Evolutionary conservation across 75 land plant genomes (phyloP).

Genomic region (Larix kaempferi): DNA sequence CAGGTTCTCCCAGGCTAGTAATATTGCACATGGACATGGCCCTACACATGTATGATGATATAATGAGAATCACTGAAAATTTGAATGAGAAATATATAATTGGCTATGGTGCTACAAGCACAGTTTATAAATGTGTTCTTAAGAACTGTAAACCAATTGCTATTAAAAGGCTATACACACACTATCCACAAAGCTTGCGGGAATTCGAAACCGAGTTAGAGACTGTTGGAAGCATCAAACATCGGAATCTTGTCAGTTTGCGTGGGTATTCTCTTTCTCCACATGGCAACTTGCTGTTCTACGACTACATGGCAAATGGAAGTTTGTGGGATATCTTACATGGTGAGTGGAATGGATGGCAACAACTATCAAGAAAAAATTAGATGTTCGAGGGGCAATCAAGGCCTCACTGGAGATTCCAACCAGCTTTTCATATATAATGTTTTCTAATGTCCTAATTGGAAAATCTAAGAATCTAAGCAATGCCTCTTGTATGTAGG

Average conservation of each 20-base stretch:
- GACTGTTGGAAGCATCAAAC: conserved; percentile 94
- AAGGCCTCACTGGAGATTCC: too few species aligned
- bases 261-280: conserved; percentile 91
- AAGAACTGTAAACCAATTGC: conserved; percentile 95
- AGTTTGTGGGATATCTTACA: conserved; percentile 96
- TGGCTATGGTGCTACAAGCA: conserved; percentile 95
- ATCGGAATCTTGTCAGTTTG: conserved; percentile 87
- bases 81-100: conserved; percentile 86
- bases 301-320: conserved; percentile 98
- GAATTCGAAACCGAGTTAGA: conserved; percentile 93
- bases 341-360: conserved; percentile 38
- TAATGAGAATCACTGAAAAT: conserved; percentile 94
- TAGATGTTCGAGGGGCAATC: too few species aligned
- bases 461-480: background rate
- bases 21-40: conserved; percentile 97
- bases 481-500: too few species aligned
- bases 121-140: conserved; percentile 90
- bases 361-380: too few species aligned
- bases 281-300: conserved; percentile 83
- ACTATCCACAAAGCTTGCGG: conserved; percentile 74
- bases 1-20: conserved; percentile 78
- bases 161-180: conserved; percentile 82
- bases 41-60: conserved; percentile 88
- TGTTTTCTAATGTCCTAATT: background rate
- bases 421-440: background rate